Conservation (phyloP, 2,329 filamentous ascomycete genomes). For the Penicillium corylophilum region DNA sequence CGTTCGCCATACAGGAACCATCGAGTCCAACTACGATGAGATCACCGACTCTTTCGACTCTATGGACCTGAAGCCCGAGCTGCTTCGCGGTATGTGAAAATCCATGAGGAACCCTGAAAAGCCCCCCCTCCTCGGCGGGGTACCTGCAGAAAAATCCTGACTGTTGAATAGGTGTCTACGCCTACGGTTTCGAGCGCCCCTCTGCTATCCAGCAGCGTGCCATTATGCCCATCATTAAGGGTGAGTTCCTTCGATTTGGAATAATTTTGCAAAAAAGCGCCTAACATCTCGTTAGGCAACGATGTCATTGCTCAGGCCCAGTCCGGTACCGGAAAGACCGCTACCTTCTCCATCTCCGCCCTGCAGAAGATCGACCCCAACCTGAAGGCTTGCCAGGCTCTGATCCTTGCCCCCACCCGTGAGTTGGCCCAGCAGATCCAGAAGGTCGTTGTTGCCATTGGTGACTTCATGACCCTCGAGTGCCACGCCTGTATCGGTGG, state of each 20-base stretch:
- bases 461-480: constrained; percentile 99
- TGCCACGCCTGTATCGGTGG: constrained; percentile 98
- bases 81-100: constrained; percentile 76
- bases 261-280: neutral
- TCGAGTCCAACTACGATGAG: constrained; percentile 99
- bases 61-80: constrained; percentile 95
- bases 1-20: constrained; percentile 69
- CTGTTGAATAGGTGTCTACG: constrained; percentile 73
- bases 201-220: constrained; percentile 99
- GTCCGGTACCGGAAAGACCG: constrained; percentile 99
- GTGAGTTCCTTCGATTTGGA: constrained; percentile 53
- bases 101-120: constrained; percentile 3
- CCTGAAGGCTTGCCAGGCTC: constrained; percentile 94
- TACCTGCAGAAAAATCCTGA: constrained; percentile 28
- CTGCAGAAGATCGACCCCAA: constrained; percentile 97
- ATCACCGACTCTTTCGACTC: constrained; percentile 98
- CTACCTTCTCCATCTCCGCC: constrained; percentile 98
- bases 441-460: constrained; percentile 98
- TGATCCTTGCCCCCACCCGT: constrained; percentile 95
- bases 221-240: constrained; percentile 99
- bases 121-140: constrained; percentile 19
- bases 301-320: constrained; percentile 99
- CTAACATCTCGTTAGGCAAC: constrained; percentile 61
- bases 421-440: constrained; percentile 98
- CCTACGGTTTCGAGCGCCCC: constrained; percentile 99